Evolutionary conservation across 495 filamentous ascomycete species (phyloP), one percentile per base, ranked within the genome.

Genomic region (Tetracladium setigerum): DNA sequence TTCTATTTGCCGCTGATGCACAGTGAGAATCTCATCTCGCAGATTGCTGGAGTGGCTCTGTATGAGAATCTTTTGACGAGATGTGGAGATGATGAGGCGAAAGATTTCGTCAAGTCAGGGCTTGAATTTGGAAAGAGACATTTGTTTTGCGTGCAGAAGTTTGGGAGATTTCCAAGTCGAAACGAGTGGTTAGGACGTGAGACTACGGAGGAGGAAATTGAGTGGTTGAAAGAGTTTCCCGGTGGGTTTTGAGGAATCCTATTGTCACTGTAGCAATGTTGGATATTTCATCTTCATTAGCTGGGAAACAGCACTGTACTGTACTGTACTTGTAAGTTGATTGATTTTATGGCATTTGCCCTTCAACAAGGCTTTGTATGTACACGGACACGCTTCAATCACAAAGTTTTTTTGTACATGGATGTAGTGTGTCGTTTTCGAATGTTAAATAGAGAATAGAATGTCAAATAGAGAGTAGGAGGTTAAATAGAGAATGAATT

Each of bases 1-100:
- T 57, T 70, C 40, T 68, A 68, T 45, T 46, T 63, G 8, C 62
- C 64, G 0, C 56, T 70, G 15, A 63, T 60, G 49, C 67, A 67
- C 33, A 54, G 54, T 15, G 67, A 68, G 44, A 37, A 52, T 12
- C 32, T 68, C 24, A 46, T 58, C 11, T 57, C 58, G 34, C 67
- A 68, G 44, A 46, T 64, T 22, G 48, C 57, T 4, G 57, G 48
- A 1, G 33, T 60, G 13, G 55, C 56, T 17, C 38, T 64, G 2
- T 66, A 54, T 41, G 61, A 62, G 15, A 51, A 57, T 1, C 33
- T 62, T 34, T 6, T 37, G 12, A 34, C 46, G n/a, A 30, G 47
- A 3, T 36, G 35, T 34, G 44, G 39, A 2, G 12, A 50, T 22
- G 53, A 49, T 8, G 52, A 51, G 12, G 52, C 38, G n/a, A 24